Conservation (phyloP, 2,329 filamentous ascomycete genomes). For the Cladosporium halotolerans region DNA sequence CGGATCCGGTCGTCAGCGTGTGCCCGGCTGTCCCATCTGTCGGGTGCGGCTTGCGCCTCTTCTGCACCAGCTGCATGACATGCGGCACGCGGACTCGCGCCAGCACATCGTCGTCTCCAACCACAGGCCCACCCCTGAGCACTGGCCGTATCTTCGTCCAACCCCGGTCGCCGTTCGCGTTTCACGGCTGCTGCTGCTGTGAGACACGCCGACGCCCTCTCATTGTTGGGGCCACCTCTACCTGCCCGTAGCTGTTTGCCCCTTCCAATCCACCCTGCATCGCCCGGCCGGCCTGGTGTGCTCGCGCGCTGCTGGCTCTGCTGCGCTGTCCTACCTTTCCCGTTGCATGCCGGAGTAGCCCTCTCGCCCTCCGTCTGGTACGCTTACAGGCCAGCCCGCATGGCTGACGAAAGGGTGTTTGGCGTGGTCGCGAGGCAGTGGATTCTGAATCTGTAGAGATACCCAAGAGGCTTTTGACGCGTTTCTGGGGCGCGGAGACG, state of each 20-base stretch:
- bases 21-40: slow-evolving; percentile 2
- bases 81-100: slow-evolving; percentile 5
- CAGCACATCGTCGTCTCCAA: slow-evolving; percentile 4
- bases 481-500: slow-evolving; percentile 9
- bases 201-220: slow-evolving; percentile 7
- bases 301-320: background rate
- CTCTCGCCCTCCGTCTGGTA: slow-evolving; percentile 6
- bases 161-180: slow-evolving; percentile 8
- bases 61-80: slow-evolving; percentile 4
- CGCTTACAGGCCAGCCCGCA: slow-evolving; percentile 10
- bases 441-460: slow-evolving; percentile 9
- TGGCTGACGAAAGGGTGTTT: slow-evolving; percentile 8
- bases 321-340: slow-evolving; percentile 9
- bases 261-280: slow-evolving; percentile 5
- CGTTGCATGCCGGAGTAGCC: slow-evolving; percentile 1
- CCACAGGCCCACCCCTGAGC: slow-evolving; percentile 8
- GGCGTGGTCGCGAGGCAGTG: slow-evolving; percentile 7
- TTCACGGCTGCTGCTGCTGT: slow-evolving; percentile 8
- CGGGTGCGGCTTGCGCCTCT: background rate
- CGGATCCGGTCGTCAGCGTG: no score
- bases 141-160: slow-evolving; percentile 9
- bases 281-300: slow-evolving; percentile 2
- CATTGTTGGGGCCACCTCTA: background rate
- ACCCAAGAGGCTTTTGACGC: slow-evolving; percentile 10
- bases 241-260: background rate